phyloP scores from a whole-genome alignment of 352 stramenopile species.

The Peronosclerospora sorghi region DNA sequence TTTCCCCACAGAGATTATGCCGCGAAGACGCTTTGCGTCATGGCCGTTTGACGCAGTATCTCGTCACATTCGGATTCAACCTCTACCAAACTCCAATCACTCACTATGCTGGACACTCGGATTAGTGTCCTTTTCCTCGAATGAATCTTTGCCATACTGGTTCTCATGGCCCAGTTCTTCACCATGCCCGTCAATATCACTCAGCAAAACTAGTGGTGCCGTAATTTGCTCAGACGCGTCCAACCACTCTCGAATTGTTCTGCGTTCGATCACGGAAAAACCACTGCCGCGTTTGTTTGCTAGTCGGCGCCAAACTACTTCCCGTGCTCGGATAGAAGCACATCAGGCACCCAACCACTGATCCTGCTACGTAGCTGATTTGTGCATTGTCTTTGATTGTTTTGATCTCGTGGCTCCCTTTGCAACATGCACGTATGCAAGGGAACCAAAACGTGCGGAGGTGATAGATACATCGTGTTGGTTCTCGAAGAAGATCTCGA shows the following conservation, averaged over 20 bases:
- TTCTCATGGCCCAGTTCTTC: too few species aligned
- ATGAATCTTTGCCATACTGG: too few species aligned
- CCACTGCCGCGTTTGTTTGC: background rate
- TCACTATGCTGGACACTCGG: too few species aligned
- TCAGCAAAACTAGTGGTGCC: background rate
- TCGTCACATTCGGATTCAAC: too few species aligned
- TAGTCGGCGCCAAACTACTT: conserved; percentile 1
- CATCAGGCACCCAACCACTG: conserved; percentile 4
- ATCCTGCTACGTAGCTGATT: conserved; percentile 2
- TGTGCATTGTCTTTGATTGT: background rate
- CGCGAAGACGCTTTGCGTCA: too few species aligned
- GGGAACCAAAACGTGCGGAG: conserved; percentile 1
- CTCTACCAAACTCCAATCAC: too few species aligned
- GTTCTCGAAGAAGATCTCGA: background rate
- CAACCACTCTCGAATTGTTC: background rate
- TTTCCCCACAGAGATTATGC: too few species aligned
- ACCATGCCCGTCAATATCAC: too few species aligned
- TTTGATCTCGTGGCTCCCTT: background rate
- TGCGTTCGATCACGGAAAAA: conserved; percentile 3
- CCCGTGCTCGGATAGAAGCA: conserved; percentile 1
- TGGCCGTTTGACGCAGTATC: too few species aligned
- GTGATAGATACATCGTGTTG: conserved; percentile 1
- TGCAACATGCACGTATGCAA: conserved; percentile 1
- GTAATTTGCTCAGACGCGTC: background rate
- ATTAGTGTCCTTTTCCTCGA: too few species aligned